phyloP scores from a whole-genome alignment of 352 stramenopile species.

The Pythium utonaiense region DNA sequence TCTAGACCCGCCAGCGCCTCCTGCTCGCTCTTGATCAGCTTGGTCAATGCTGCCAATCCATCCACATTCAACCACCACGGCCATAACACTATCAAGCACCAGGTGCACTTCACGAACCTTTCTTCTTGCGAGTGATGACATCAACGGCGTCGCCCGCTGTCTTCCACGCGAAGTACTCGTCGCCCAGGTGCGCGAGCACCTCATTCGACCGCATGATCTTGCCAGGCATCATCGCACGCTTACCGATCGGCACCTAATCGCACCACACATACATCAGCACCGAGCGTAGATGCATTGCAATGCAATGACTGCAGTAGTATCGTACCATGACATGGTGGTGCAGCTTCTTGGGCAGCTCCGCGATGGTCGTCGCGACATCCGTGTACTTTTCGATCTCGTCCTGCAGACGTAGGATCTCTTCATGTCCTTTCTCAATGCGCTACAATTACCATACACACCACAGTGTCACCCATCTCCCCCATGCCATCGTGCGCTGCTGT shows the following conservation, averaged over 20 bases:
- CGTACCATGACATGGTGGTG: conserved; percentile 77
- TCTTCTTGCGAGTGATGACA: conserved; percentile 75
- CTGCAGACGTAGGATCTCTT: conserved; percentile 51
- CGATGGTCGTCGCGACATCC: conserved; percentile 44
- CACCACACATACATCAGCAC: not conserved
- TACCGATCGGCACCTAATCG: conserved; percentile 59
- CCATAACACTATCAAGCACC: too few relatives aligned
- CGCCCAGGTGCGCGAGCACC: conserved; percentile 73
- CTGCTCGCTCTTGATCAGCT: conserved; percentile 57
- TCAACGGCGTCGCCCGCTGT: conserved; percentile 53
- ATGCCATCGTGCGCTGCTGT: not conserved
- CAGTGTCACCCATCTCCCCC: not conserved
- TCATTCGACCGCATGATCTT: conserved; percentile 85
- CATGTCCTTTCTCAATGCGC: conserved; percentile 52
- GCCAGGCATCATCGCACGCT: conserved; percentile 78
- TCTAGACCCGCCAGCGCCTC: conserved; percentile 37
- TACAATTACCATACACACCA: conserved; percentile 22
- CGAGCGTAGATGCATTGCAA: too few relatives aligned
- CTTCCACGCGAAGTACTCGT: conserved; percentile 82
- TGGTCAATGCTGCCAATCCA: conserved; percentile 31
- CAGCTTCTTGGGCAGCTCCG: conserved; percentile 77
- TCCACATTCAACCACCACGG: not conserved
- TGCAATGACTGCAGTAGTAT: too few relatives aligned
- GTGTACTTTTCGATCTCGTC: conserved; percentile 53
- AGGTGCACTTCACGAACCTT: too few relatives aligned